Evolutionary conservation across 208 protist species (phyloP), one percentile per base, ranked within the genome.

Genomic region (Naegleria gruberi): DNA sequence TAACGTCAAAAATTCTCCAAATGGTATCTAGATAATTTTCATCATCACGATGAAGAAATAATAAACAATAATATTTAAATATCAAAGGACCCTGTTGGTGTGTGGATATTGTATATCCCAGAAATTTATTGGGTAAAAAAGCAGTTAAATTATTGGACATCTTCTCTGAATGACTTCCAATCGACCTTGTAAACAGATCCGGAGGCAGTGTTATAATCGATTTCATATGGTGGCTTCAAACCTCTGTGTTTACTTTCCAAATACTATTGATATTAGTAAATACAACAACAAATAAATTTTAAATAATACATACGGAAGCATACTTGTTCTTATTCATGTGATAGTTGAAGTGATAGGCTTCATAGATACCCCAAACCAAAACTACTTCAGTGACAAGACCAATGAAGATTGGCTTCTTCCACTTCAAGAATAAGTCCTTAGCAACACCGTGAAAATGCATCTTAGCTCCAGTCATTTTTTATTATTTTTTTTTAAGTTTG

Each of bases 331-430:
- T 65, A 23, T 65, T 65, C 51, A 65, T 65, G 51, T 65, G 2
- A 19, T 65, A 65, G 51, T 77, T 77, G 65, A 77, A 77, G 65
- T 77, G n/a, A 77, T 77, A 77, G 17, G 65, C 65, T 77, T 77
- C 65, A 77, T 77, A 77, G 12, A 37, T 37, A 77, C 65, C 65
- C 17, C 17, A 77, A 2, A 77, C 12, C 17, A 77, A 37, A 77
- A n/a, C 8, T 7, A 77, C 8, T 77, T 77, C 30, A 37, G 65
- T 26, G 10, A 26, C 30, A 37, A 30, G 30, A 37, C 30, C 65
- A 77, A 77, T 77, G 34, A 37, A 12, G 8, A 77, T 77, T 77
- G 65, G 65, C 34, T 37, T 77, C 30, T 77, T 77, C 65, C 65
- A 77, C 30, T 77, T 77, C 26, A 8, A 37, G 6, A 77, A 77